Conservation (phyloP, 2,329 filamentous ascomycete genomes). For the Paecilomyces sp. region DNA sequence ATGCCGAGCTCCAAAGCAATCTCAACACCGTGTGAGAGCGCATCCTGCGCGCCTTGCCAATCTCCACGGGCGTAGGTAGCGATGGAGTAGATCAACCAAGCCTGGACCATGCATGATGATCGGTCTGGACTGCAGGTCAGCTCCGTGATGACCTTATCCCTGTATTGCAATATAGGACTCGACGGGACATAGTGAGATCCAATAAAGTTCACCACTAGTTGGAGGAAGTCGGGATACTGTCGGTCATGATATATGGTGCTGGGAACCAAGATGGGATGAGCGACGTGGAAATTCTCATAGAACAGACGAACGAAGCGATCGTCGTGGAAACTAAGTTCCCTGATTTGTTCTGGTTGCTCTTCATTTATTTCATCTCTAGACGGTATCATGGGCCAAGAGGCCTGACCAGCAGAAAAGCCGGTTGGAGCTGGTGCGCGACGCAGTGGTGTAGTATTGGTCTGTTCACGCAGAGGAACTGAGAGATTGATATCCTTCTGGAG, state of each 20-base stretch:
- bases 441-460: too few species aligned
- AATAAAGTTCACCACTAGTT: constrained; percentile 45
- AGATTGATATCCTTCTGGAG: too few species aligned
- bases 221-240: constrained; percentile 39
- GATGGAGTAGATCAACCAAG: constrained; percentile 29
- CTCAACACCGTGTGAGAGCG: constrained; percentile 57
- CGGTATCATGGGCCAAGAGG: too few species aligned
- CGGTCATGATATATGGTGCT: constrained; percentile 29
- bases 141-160: constrained; percentile 18
- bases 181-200: constrained; percentile 44
- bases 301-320: constrained; percentile 35
- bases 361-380: too few species aligned
- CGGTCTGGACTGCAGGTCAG: constrained; percentile 16
- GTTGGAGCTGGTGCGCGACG: too few species aligned
- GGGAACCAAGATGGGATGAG: constrained; percentile 50
- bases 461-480: too few species aligned
- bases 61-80: constrained; percentile 27
- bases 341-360: constrained; percentile 17
- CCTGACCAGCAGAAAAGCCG: too few species aligned
- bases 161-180: constrained; percentile 12
- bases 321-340: too few species aligned
- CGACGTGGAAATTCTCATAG: constrained; percentile 47
- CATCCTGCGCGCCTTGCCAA: constrained; percentile 21
- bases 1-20: constrained; percentile 69
- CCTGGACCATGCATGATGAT: constrained; percentile 30